A percentile compares a stretch with the other conserved stretches of the same genome.
Evolutionary conservation across 2,329 filamentous ascomycete genomes (phyloP).

Genomic region (Epichloe sylvatica): DNA sequence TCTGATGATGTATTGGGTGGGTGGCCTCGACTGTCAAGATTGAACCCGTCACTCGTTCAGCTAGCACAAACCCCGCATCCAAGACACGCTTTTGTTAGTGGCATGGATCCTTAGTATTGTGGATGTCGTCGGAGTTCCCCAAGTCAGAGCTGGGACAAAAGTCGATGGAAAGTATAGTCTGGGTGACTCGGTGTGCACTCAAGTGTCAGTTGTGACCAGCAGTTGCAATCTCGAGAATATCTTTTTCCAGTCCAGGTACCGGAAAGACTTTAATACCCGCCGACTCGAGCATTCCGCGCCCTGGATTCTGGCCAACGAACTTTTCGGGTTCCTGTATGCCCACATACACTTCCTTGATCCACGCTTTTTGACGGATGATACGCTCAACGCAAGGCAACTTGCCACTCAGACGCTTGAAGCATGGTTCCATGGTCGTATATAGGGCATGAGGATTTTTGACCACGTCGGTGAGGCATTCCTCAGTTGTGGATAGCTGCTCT

Average conservation of each 20-base stretch:
- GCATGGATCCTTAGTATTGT: neutral
- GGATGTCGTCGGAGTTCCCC: neutral
- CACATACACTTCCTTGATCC: conserved; percentile 67
- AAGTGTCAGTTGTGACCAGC: conserved; percentile 49
- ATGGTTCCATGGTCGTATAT: conserved; percentile 91
- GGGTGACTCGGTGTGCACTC: neutral
- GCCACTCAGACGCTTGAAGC: conserved; percentile 57
- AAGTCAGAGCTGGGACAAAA: neutral
- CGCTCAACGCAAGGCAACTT: conserved; percentile 68
- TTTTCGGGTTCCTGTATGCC: conserved; percentile 81
- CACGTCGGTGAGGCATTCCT: conserved; percentile 37
- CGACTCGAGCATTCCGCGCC: conserved; percentile 52
- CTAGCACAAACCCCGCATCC: neutral
- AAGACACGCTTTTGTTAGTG: neutral
- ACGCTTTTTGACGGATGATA: conserved; percentile 48
- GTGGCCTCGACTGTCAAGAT: neutral
- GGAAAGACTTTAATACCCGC: conserved; percentile 62
- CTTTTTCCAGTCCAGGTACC: conserved; percentile 60
- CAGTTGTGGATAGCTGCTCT: conserved; percentile 30
- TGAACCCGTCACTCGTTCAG: neutral
- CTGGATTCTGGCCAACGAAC: conserved; percentile 74
- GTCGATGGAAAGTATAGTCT: neutral
- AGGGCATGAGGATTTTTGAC: conserved; percentile 32
- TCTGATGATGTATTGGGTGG: neutral
- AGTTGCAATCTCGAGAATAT: conserved; percentile 70